Base-by-base conservation (phyloP, 805 yeast species). In the Dipodascus geniculatus region DNA sequence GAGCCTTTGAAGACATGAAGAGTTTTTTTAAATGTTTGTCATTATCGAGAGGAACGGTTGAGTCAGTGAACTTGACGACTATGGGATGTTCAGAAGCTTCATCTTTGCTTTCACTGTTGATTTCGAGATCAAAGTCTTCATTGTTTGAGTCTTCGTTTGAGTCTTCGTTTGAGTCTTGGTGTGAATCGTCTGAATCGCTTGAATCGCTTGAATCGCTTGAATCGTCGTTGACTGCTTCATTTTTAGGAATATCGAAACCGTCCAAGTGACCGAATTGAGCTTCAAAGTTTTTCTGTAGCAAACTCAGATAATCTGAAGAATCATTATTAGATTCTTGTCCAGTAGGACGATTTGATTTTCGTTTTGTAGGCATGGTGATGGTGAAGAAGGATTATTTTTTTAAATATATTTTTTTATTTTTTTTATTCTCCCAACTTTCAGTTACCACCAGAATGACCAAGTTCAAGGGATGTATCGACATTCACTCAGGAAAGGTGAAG, bases 391-490 rank as follows among this genome's bases (percentile, higher is more conserved):
- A n/a, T 11, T 38, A 16, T 8, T 28, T 28, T 28, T 8, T 28
- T 4, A 38, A n/a, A n/a, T 38, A 6, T 38, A n/a, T 38, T 38
- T 38, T 38, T 38, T 38, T n/a, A n/a, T 28, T 28, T 28, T 28
- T 28, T 28, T 28, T 28, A 8, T 28, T 28, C 35, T 8, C 35
- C 14, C 51, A 49, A 14, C 44, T n/a, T 42, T 42, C 53, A 16
- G 16, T 53, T 35, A 48, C 16, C 28, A 3, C 8, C 38, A 56
- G 33, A 23, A 89, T 90, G 96, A 90, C 96, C 0, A 75, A 76
- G 52, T 93, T 87, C 70, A 79, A 90, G 62, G 98, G 97, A 0
- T 93, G 99, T 64, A 91, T 93, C 42, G 99, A 93, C 65, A 82
- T 93, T 55, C 99, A 93, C 68, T 78, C 85, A 4, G 99, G 99